These are phyloP conservation scores for Pythium chondricola DNA, from an alignment of 352 stramenopile genomes.

Conservation along the genomic window DNA sequence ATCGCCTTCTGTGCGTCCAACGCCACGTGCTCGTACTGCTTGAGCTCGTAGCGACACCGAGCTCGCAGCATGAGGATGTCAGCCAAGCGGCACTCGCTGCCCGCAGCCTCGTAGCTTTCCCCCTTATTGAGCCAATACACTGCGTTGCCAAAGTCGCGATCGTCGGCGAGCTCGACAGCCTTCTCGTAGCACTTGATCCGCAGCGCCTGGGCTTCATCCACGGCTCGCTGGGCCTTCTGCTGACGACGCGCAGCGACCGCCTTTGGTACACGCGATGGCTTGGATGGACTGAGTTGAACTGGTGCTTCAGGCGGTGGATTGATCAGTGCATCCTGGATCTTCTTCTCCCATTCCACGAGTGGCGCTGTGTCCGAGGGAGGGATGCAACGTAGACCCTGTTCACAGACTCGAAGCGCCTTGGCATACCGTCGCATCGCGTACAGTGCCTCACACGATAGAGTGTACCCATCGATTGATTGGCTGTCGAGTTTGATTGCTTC, in stretches of 20 bases:
- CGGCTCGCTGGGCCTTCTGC: conserved; percentile 8
- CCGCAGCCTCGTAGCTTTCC: conserved; percentile 6
- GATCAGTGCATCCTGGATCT: conserved; percentile 5
- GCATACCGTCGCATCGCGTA: conserved; percentile 9
- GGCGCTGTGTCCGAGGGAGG: not conserved
- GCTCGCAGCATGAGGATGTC: conserved; percentile 8
- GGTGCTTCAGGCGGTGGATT: conserved; percentile 10
- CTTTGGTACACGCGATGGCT: conserved; percentile 8
- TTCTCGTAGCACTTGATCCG: conserved; percentile 9
- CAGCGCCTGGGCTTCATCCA: conserved; percentile 6
- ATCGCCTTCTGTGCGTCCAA: conserved; percentile 8
- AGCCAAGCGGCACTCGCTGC: not conserved
- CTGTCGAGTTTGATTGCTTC: conserved; percentile 7
- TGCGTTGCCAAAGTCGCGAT: conserved; percentile 16
- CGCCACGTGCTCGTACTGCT: conserved; percentile 13
- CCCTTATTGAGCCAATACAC: conserved; percentile 19
- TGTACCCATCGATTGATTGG: not conserved
- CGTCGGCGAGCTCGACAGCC: conserved; percentile 8
- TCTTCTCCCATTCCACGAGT: conserved; percentile 2
- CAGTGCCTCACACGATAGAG: conserved; percentile 11
- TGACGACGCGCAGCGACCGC: conserved; percentile 9
- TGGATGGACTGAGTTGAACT: not conserved
- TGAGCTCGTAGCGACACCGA: conserved; percentile 14
- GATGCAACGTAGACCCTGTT: conserved; percentile 6
- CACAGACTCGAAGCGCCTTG: conserved; percentile 12